Base-by-base conservation (phyloP, 352 stramenopile species). In the Phytophthora podocarpi region DNA sequence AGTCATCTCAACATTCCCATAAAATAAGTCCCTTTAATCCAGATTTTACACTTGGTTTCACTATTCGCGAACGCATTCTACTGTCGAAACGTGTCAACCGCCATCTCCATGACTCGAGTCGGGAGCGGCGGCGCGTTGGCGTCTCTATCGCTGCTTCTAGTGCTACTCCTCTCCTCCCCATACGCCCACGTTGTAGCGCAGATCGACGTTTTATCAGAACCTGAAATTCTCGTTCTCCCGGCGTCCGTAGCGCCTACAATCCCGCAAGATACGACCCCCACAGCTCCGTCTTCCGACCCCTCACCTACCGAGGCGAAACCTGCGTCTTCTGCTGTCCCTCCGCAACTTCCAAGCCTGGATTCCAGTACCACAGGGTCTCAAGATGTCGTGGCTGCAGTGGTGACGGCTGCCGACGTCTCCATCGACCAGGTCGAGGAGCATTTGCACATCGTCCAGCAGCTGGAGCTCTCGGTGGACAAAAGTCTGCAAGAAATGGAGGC, bases 361-460 rank as follows among this genome's bases (percentile, higher is more conserved):
- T 52, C 54, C 15, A 74, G 66, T 28, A 31, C 8, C 9, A 7
- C 24, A 32, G 66, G 66, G 5, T 74, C 66, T 6, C 39, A 48
- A 30, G 45, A 47, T 12, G 18, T n/a, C 35, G 35, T 62, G 8
- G 34, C 37, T 5, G 54, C 57, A 15, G 59, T 72, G 30, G 59
- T 53, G 21, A 61, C 54, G 28, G 67, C 72, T 59, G 50, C 73
- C 6, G 79, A 92, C 40, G 53, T 89, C 2, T 90, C 84, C 4
- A 93, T 93, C 34, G 74, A 90, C 52, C 80, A 90, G 58, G 82
- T 93, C 6, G 82, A 89, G 52, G 78, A 84, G 16, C 85, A 93
- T 71, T 57, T 93, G 8, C 74, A 87, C 16, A 86, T 93, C 56
- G 57, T 93, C 13, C 77, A 90, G 59, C 70, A 90, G 42, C 62